Evolutionary conservation across 495 filamentous ascomycete species (phyloP), one percentile per base, ranked within the genome.

Genomic region (Aspergillus bertholletiae): DNA sequence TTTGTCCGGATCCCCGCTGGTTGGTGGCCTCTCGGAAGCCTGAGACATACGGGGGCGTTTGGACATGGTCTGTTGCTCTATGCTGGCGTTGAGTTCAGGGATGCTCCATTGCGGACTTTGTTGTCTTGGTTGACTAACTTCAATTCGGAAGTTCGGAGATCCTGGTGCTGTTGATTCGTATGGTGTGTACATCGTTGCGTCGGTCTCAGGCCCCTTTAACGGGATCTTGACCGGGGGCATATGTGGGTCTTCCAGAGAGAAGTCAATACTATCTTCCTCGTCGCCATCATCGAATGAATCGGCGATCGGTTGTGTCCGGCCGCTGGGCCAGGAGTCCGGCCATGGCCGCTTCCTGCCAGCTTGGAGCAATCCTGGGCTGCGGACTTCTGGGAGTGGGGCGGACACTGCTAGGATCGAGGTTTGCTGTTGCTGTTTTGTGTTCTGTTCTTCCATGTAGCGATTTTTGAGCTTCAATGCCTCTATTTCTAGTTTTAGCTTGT

Each of bases 401-500:
- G 64, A 55, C 6, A 54, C 51, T 2, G 39, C 30, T 6, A 48
- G 48, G 27, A 44, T 37, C 13, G 7, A n/a, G 23, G 15, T 35
- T 57, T 3, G 43, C 46, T 2, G 47, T 6, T 37, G 49, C n/a
- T 55, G 59, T 28, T 32, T 57, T 34, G 53, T 34, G 1, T 55
- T 57, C 37, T 66, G 70, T 47, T 66, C 71, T 28, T 75, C 71
- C 57, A 69, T 61, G 28, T 67, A 70, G 4, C 69, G 67, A 28
- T 72, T 74, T 53, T 68, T 75, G 26, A 76, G 28, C 34, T 75
- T 76, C 56, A 78, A 50, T 0, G 73, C 69, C 51, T 76, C 75
- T 21, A 70, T 74, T 57, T 78, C 75, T 56, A 78, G 50, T 52
- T 71, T 76, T 18, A 78, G 18, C 48, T 68, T 74, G 51, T 78